Percentiles rank a stretch among this genome's conserved stretches.
These are phyloP conservation scores for Fraxinus nigra DNA, from an alignment of 305 asterid genomes.

Conservation along the genomic window DNA sequence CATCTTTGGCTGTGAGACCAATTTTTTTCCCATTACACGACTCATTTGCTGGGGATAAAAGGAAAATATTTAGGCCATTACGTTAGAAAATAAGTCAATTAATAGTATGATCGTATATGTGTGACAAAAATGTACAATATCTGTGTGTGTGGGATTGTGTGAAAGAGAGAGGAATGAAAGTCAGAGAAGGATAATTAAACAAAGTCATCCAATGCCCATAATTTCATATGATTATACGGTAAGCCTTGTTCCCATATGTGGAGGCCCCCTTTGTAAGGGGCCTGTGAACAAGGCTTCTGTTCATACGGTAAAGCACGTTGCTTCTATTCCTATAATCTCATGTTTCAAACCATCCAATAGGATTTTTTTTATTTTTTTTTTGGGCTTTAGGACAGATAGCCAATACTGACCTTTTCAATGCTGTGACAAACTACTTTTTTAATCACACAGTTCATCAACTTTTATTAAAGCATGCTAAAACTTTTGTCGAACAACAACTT, in stretches of 20 bases:
- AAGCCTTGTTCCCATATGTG: too few relatives aligned
- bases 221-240: not conserved
- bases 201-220: slow-evolving; percentile 6
- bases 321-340: not conserved
- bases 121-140: not conserved
- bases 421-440: too few relatives aligned
- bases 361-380: too few relatives aligned
- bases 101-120: not conserved
- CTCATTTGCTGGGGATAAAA: not conserved
- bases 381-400: not conserved
- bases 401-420: not conserved
- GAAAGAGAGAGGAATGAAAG: not conserved
- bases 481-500: too few relatives aligned
- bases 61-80: too few relatives aligned
- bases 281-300: too few relatives aligned
- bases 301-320: not conserved
- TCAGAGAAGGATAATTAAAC: not conserved
- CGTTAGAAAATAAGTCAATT: not conserved
- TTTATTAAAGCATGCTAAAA: too few relatives aligned
- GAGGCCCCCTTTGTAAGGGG: too few relatives aligned
- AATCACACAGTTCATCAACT: not conserved
- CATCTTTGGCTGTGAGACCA: not conserved
- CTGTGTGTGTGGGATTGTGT: too few relatives aligned
- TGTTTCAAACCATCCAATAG: not conserved
- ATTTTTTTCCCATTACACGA: not conserved